Evolutionary conservation across 169 alveolate genomes (phyloP), one percentile per base, ranked within the genome.

Genomic region (Cryptosporidium felis): DNA sequence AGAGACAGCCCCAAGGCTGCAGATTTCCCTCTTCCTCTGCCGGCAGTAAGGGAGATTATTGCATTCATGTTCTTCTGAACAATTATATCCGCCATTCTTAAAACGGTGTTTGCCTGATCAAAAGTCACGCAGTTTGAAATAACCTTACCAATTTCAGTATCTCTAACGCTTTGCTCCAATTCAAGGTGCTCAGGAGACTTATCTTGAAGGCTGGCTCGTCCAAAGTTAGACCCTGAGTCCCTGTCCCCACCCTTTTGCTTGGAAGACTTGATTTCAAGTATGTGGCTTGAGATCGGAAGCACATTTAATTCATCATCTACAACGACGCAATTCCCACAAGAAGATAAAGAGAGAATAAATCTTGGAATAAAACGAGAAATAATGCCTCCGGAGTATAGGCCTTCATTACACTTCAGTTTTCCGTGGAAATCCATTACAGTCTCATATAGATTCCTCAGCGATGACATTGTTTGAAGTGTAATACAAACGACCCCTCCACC

Each of bases 11-110:
- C 99, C 26, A 98, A 92, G 2, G 99, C 96, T 47, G 99, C 98
- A n/a, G 98, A 94, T 91, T 99, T 99, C 1, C 99, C 99, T 65
- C 99, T 93, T 2, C 99, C 99, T 81, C 99, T 93, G 12, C 97
- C 99, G 2, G 99, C 99, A 0, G 99, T 95, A 18, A 98, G 53
- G 0, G 59, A 67, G 60, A 65, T 36, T 40, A 66, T 62, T 56
- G 90, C 90, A 88, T 91, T 91, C 67, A 90, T 81, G 65, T 90
- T 82, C 89, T 91, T 95, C 91, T 92, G 93, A 1, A 94, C 88
- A 3, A 91, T 91, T 3, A 81, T 82, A 67, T 92, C 94, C 26
- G 93, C 93, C 51, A 95, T 82, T 44, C 92, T 81, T 92, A 92
- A 92, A 9, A 93, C 94, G 40, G 94, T 90, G 56, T 94, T 92